These are phyloP conservation scores for Cladophialophora exuberans DNA, from an alignment of 2,329 filamentous ascomycete genomes.

Conservation along the genomic window DNA sequence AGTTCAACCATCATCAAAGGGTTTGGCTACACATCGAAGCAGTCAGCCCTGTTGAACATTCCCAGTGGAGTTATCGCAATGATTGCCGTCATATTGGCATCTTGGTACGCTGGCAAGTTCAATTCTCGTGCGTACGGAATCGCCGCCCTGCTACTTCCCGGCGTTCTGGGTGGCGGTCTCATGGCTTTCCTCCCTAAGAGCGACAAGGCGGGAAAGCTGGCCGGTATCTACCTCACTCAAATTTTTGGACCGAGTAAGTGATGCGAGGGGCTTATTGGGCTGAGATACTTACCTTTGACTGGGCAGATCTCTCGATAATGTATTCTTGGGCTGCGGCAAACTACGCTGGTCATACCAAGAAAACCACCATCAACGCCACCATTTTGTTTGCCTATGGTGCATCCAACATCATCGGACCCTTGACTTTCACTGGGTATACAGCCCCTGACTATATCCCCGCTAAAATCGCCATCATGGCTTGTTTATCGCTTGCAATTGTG, in stretches of 20 bases:
- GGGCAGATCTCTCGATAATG: conserved; percentile 39
- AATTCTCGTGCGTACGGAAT: conserved; percentile 36
- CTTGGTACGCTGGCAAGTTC: conserved; percentile 44
- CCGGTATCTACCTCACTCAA: conserved; percentile 51
- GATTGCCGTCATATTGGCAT: conserved; percentile 35
- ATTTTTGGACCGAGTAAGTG: conserved; percentile 47
- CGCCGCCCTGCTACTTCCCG: conserved; percentile 43
- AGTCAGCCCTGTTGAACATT: conserved; percentile 44
- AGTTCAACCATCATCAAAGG: conserved; percentile 44
- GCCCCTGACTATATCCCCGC: conserved; percentile 48
- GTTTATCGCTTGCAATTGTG: conserved; percentile 11
- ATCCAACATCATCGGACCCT: conserved; percentile 50
- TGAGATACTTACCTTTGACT: conserved; percentile 43
- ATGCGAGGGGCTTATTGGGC: conserved; percentile 46
- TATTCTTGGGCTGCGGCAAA: conserved; percentile 53
- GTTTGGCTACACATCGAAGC: conserved; percentile 42
- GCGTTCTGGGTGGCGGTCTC: conserved; percentile 49
- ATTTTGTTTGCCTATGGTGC: conserved; percentile 51
- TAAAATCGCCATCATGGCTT: conserved; percentile 42
- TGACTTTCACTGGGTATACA: conserved; percentile 48
- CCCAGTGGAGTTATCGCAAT: conserved; percentile 33
- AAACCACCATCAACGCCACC: conserved; percentile 50
- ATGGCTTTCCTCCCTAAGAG: conserved; percentile 39
- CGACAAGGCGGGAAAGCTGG: conserved; percentile 48
- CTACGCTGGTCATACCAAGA: conserved; percentile 54